A percentile compares a stretch with the other conserved stretches of the same genome.
Evolutionary conservation across 2,329 filamentous ascomycete species (phyloP).

Genomic region (Stemphylium lycopersici): DNA sequence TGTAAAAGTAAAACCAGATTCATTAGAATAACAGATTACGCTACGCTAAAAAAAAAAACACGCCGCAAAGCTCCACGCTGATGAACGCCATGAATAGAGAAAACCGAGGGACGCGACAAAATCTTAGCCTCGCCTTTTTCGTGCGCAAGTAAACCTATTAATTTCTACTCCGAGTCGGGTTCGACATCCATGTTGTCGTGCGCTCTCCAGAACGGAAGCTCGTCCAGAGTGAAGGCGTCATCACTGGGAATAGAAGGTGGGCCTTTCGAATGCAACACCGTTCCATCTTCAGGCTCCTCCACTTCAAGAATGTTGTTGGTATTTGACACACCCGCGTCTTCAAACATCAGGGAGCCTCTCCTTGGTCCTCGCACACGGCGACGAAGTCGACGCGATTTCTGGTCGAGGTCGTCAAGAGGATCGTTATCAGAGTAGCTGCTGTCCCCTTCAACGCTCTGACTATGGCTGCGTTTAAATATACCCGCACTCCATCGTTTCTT

Average conservation of each 20-base stretch:
- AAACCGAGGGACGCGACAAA: not conserved
- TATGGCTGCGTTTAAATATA: slow-evolving; percentile 55
- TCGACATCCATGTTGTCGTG: slow-evolving; percentile 36
- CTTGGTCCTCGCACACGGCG: slow-evolving; percentile 49
- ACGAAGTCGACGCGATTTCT: slow-evolving; percentile 50
- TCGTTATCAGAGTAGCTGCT: slow-evolving; percentile 52
- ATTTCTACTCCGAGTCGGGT: slow-evolving; percentile 29
- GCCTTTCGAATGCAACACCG: slow-evolving; percentile 37
- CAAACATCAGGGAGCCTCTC: slow-evolving; percentile 47
- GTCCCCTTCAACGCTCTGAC: slow-evolving; percentile 54
- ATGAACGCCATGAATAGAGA: slow-evolving; percentile 1
- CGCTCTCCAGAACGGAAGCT: slow-evolving; percentile 47
- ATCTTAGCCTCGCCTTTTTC: not conserved
- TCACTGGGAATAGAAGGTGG: slow-evolving; percentile 48
- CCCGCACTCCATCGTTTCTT: slow-evolving; percentile 52
- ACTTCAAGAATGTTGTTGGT: slow-evolving; percentile 46
- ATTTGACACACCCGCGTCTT: slow-evolving; percentile 48
- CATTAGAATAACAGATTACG: not conserved
- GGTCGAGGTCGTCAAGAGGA: slow-evolving; percentile 48
- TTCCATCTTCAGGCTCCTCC: slow-evolving; percentile 45
- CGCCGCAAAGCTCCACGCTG: slow-evolving; percentile 7
- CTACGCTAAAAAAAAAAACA: slow-evolving; percentile 6
- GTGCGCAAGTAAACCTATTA: not conserved
- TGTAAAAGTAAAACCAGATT: slow-evolving; percentile 9
- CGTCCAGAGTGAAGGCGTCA: slow-evolving; percentile 46